Conservation (phyloP, 768 basidiomycete genomes). For the Trametes elegans region DNA sequence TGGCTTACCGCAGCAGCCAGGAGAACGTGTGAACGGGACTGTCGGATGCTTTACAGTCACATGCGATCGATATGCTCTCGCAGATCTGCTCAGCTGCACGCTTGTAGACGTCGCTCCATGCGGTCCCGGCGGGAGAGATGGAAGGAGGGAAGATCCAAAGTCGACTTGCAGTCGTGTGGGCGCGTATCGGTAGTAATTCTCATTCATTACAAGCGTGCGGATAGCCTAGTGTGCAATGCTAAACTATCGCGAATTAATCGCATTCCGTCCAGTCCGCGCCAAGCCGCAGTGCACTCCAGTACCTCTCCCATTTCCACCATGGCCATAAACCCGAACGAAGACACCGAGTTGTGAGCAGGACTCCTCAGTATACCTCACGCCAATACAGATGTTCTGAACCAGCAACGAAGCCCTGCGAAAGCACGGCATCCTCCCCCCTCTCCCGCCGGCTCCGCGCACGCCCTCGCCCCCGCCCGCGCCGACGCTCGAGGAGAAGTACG, state of each 20-base stretch:
- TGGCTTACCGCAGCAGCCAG: background rate
- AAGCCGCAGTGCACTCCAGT: background rate
- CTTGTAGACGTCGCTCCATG: too few species aligned
- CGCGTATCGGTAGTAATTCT: too few species aligned
- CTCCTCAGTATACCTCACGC: background rate
- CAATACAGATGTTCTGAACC: constrained; percentile 16
- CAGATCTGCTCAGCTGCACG: too few species aligned
- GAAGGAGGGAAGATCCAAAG: too few species aligned
- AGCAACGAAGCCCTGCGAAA: constrained; percentile 95
- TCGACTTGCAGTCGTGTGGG: too few species aligned
- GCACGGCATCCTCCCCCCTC: constrained; percentile 85
- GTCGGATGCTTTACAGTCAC: too few species aligned
- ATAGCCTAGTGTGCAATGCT: too few species aligned
- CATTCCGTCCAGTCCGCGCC: background rate
- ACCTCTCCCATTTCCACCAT: constrained; percentile 32
- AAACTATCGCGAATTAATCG: background rate
- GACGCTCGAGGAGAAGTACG: constrained; percentile 63
- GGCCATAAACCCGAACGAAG: constrained; percentile 82
- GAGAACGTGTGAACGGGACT: background rate
- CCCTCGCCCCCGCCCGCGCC: constrained; percentile 85
- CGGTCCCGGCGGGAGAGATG: too few species aligned
- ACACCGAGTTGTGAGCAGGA: constrained; percentile 87
- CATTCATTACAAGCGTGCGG: too few species aligned
- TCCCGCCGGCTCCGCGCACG: constrained; percentile 60
- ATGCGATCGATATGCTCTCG: too few species aligned